Base-by-base conservation (phyloP, 2,329 filamentous ascomycete genomes). In the Endoconidiophora laricicola region DNA sequence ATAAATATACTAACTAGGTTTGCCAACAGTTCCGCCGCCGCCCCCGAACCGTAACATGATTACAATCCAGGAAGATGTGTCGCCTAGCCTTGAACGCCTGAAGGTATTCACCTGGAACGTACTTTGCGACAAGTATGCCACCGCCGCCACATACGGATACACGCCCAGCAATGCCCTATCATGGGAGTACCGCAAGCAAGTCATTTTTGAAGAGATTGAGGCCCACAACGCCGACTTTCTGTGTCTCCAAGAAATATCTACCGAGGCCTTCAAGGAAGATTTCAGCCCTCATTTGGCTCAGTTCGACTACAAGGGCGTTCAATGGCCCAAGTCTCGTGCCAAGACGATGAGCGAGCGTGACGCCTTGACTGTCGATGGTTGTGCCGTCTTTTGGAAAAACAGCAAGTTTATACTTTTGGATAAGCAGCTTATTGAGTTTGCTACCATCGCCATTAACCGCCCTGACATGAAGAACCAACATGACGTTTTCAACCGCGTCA, bases 391-490 rank as follows among this genome's bases (percentile, higher is more conserved):
- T 66, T 96, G 86, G 74, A 96, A 94, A 69, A 81, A 80, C 61
- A 88, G 79, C 73, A 96, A 95, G 69, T 96, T 83, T 65, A 84
- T 95, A 54, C 68, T 94, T 53, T 75, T 98, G 22, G 90, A 96
- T 68, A 95, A 95, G 69, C 85, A 94, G 61, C 70, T 94, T 55
- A 82, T 98, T 59, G 87, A 95, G 64, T 94, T 95, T 62, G 81
- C 84, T 37, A 83, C 86, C 53, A 85, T 86, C 51, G 90, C 90
- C 56, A 94, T 98, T 65, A 91, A 93, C 61, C 75, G 91, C 56
- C 86, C 88, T 2, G 91, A 96, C 62, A 94, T 95, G 78, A 96
- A 96, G 68, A 86, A 88, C 51, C 86, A 94, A 60, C 86, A 94
- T 61, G 91, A 98, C 60, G 90, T 96, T 52, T 96, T 94, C 73